Evolutionary conservation across 441 rosid genomes (phyloP), one percentile per base, ranked within the genome.

Genomic region (Mallotus japonicus): DNA sequence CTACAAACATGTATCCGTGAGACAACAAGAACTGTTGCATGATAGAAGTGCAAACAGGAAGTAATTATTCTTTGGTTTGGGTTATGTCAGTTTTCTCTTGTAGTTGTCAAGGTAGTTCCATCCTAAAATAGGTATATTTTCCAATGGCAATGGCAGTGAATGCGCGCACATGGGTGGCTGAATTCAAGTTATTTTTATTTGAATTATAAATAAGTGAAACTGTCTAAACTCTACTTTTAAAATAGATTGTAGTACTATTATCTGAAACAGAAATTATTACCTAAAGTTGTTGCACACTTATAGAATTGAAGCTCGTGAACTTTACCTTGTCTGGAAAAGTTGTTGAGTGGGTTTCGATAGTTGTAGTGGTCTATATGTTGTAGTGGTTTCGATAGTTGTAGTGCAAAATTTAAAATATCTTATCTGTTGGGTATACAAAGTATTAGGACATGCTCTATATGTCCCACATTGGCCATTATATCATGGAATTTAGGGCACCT

Each of bases 241-340:
- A 47, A 44, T 47, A 4, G 47, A 13, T 22, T 22, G 55, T 49
- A 53, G 47, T 42, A 55, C 17, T 54, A 56, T 16, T 44, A 56
- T 49, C 56, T 58, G 59, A 16, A 65, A 37, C 57, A 73, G 59
- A 24, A n/a, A 56, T 11, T 54, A 8, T 15, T 55, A n/a, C 62
- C 0, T 37, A 19, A 34, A 51, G 4, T 62, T 2, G n/a, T 24
- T 50, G 32, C 28, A 44, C 46, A 17, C 4, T 44, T 20, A 62
- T n/a, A 42, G 40, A 37, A 6, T 37, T 37, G 5, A 34, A 3
- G 51, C 17, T n/a, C 19, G 6, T 28, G 8, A 47, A 46, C 14
- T 51, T 49, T 32, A 22, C n/a, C 32, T 61, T 62, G n/a, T 72
- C 6, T 62, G 14, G 8, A 42, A 37, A 62, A 34, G 15, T 10